A percentile compares a stretch with the other conserved stretches of the same genome.
These are phyloP conservation scores for Candida maris DNA, from an alignment of 805 yeast species.

Conservation along the genomic window DNA sequence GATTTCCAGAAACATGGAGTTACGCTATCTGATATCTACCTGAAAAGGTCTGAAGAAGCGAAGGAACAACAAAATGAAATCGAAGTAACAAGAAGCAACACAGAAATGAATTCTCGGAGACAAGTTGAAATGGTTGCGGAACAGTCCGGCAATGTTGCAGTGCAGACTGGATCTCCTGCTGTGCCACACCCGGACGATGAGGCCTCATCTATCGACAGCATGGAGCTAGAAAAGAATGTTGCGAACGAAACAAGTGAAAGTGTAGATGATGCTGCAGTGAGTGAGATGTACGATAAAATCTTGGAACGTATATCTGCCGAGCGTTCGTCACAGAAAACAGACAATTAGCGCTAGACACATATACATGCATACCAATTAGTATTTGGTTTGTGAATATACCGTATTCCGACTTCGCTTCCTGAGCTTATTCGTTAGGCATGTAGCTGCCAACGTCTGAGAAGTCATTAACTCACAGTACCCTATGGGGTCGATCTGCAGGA, in stretches of 20 bases:
- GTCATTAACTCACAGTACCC: no score
- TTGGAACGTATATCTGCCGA: neutral
- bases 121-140: conserved; percentile 1
- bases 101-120: conserved; percentile 13
- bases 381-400: no score
- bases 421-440: no score
- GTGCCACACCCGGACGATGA: neutral
- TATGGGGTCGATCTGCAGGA: no score
- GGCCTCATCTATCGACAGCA: neutral
- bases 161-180: neutral
- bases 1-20: conserved; percentile 39
- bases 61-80: neutral
- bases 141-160: conserved; percentile 1
- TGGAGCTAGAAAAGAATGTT: neutral
- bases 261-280: conserved; percentile 1
- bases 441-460: no score
- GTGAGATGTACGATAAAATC: conserved; percentile 2
- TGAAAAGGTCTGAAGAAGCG: conserved; percentile 1
- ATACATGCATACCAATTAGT: no score
- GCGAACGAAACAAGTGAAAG: neutral
- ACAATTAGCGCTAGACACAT: no score
- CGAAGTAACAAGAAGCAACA: conserved; percentile 12
- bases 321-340: no score
- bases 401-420: no score
- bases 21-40: conserved; percentile 33